phyloP scores from a whole-genome alignment of 257 asterid species.

The Lycium barbarum region DNA sequence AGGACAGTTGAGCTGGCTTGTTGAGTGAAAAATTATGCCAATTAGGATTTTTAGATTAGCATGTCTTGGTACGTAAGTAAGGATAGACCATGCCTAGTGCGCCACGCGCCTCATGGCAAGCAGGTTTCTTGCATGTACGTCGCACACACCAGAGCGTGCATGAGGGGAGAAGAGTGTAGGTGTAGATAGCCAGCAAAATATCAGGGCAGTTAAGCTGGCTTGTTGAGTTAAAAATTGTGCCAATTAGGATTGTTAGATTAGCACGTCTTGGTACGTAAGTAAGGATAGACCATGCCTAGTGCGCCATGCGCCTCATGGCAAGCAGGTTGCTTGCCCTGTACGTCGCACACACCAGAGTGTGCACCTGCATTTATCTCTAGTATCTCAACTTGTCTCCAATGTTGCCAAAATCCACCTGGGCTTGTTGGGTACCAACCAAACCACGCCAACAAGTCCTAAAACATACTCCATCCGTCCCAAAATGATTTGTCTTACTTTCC shows the following conservation, averaged over 20 bases:
- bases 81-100: no score
- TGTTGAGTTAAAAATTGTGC: conserved; percentile 13
- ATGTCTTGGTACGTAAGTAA: neutral
- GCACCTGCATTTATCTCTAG: no score
- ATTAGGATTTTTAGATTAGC: neutral
- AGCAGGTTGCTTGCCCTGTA: no score
- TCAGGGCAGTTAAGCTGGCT: neutral
- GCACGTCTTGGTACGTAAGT: neutral
- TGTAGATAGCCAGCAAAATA: neutral
- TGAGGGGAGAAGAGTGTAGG: neutral
- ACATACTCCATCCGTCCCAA: neutral
- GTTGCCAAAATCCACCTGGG: neutral
- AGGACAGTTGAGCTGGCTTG: neutral
- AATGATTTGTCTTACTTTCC: no score
- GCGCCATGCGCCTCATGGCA: no score
- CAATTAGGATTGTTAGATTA: neutral
- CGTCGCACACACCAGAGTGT: no score
- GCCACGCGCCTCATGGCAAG: no score
- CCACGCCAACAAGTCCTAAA: neutral
- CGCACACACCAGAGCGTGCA: no score
- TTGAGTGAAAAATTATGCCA: neutral
- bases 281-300: no score
- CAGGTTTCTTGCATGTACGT: no score
- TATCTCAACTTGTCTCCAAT: no score
- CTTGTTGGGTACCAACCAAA: neutral